Base-by-base conservation (phyloP, 192 early-diverging fungal species). In the Rhizophagus clarus region DNA sequence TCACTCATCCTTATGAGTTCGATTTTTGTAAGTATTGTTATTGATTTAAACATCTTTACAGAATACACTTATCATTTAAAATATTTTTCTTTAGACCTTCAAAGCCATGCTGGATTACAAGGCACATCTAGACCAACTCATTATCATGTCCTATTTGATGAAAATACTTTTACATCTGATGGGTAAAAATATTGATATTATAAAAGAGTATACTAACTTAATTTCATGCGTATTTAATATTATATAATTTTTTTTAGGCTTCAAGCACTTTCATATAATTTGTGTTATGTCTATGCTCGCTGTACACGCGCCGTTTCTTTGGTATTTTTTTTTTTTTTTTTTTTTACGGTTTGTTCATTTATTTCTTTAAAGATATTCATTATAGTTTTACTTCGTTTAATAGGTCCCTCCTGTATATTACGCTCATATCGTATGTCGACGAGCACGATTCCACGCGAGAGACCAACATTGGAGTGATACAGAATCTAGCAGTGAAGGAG, bases 61-160 rank as follows among this genome's bases (percentile, higher is more conserved):
- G 0, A 7, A 56, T 56, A 6, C 20, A 56, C 5, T 22, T 22
- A 22, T 20, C 15, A 56, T 20, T 20, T 56, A 22, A 22, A 56
- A 12, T n/a, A 17, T 34, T 32, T 10, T 17, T 34, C 31, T 56
- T 63, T 64, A 80, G 79, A 93, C 72, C 85, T 99, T n/a, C 95
- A 94, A 80, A 92, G 95, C 1, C 97, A 99, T 80, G 91, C 94
- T 5, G 97, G 96, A 37, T 87, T 56, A 5, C 51, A 56, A 22
- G 51, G 51, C 3, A 56, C 51, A 96, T 40, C 96, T 97, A 81
- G 97, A 96, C 96, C 97, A 0, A 94, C 94, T 0, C 95, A 97
- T 82, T 99, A 99, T 89, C 91, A 93, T 66, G 96, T 97, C 11
- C 84, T 99, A 20, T 88, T 92, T 71, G 96, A 99, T 79, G 96